A percentile compares a stretch with the other conserved stretches of the same genome.
phyloP scores from a whole-genome alignment of 2,329 filamentous ascomycete species.

The Myriosclerotinia curreyana region DNA sequence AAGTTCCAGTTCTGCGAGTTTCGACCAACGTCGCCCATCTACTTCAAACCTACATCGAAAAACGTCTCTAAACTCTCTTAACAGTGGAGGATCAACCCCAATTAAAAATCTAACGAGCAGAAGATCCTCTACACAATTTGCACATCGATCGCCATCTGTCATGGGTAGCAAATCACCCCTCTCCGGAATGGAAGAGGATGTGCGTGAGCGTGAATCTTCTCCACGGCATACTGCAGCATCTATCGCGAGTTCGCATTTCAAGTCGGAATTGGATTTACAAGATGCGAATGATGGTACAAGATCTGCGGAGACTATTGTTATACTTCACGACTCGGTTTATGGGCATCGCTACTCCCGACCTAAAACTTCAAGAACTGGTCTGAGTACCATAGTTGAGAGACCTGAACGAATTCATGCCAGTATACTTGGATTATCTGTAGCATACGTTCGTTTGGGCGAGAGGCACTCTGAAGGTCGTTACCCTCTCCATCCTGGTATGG shows the following conservation, averaged over 20 bases:
- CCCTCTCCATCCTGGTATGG: constrained; percentile 62
- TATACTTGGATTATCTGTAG: constrained; percentile 76
- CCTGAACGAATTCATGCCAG: constrained; percentile 87
- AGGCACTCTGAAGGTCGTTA: constrained; percentile 69
- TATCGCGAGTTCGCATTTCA: constrained; percentile 39
- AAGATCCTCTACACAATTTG: constrained; percentile 45
- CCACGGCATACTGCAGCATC: constrained; percentile 49
- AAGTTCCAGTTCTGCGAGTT: constrained; percentile 45
- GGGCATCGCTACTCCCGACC: constrained; percentile 88
- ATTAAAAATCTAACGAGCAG: constrained; percentile 42
- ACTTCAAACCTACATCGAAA: constrained; percentile 45
- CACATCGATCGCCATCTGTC: constrained; percentile 34
- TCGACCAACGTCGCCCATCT: constrained; percentile 41
- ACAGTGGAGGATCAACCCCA: constrained; percentile 41
- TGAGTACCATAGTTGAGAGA: constrained; percentile 85
- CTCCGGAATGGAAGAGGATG: constrained; percentile 38
- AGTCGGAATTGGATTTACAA: constrained; percentile 37
- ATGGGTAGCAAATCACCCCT: constrained; percentile 43
- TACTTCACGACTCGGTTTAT: constrained; percentile 92
- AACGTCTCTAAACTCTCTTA: constrained; percentile 45
- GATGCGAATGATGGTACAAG: constrained; percentile 28
- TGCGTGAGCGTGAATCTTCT: constrained; percentile 36
- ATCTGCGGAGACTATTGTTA: constrained; percentile 66
- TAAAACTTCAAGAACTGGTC: constrained; percentile 65
- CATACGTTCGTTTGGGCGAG: constrained; percentile 86